Evolutionary conservation across 805 yeast species (phyloP).

Genomic region (Myxozyma mucilagina): DNA sequence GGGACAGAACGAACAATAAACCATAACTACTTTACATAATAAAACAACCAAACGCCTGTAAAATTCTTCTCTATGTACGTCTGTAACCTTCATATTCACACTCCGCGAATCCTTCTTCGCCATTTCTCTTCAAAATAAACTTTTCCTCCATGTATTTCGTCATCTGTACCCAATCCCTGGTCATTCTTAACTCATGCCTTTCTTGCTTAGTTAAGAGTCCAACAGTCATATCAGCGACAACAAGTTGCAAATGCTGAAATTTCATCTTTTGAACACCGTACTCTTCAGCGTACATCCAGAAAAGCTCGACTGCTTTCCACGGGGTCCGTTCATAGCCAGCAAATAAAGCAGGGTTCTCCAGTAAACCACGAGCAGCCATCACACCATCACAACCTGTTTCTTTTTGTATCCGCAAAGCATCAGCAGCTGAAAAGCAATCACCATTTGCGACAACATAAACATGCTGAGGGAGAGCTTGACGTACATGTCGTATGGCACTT

Average conservation of each 20-base stretch:
- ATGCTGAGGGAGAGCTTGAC: constrained; percentile 46
- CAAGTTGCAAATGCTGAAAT: constrained; percentile 81
- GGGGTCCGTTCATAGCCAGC: constrained; percentile 72
- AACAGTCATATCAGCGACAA: constrained; percentile 79
- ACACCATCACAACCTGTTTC: constrained; percentile 84
- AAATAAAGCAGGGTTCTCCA: constrained; percentile 85
- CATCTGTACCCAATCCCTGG: constrained; percentile 58
- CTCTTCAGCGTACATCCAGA: constrained; percentile 73
- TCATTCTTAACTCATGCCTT: constrained; percentile 64
- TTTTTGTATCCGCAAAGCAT: constrained; percentile 61
- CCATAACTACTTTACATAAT: too few species aligned
- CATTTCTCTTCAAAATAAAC: constrained; percentile 65
- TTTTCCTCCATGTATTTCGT: constrained; percentile 78
- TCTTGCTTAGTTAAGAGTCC: constrained; percentile 46
- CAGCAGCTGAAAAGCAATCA: constrained; percentile 74
- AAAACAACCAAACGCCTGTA: not conserved
- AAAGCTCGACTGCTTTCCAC: constrained; percentile 85
- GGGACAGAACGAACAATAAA: too few species aligned
- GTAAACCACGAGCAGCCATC: constrained; percentile 90
- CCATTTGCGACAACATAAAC: constrained; percentile 97
- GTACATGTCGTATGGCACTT: constrained; percentile 72
- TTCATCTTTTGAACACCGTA: constrained; percentile 66
- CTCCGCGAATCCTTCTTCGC: constrained; percentile 69
- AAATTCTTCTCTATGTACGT: not conserved
- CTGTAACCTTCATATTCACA: constrained; percentile 22